Evolutionary conservation across 345 rosid genomes (phyloP), one percentile per base, ranked within the genome.

Genomic region (Citropsis articulata): DNA sequence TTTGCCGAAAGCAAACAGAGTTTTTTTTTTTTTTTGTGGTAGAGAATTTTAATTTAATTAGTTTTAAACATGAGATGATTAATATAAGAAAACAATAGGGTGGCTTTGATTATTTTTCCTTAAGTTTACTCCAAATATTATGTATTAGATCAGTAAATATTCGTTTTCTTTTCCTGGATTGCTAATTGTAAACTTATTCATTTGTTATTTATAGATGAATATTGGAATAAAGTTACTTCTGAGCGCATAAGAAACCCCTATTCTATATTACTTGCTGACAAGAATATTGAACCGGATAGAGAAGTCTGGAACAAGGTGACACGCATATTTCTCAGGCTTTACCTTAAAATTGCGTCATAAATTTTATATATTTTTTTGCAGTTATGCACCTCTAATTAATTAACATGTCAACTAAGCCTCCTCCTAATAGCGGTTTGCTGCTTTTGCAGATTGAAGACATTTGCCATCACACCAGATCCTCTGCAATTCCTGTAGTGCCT

Each of bases 271-370:
- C 90, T 96, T 78, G 99, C 98, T 30, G 99, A 96, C 84, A 96
- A 94, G 86, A 96, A 91, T 90, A 40, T 9, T 40, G 99, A 97
- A 77, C 98, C 98, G 68, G 92, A 96, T 82, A 97, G 91, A 85
- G 97, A 94, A 85, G 99, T 96, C 83, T 96, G 99, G 99, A 88
- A 86, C 81, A 97, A 90, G 97, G 98, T 93, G 85, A 82, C 10
- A 40, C 53, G 9, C 28, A 79, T 63, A 4, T 14, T 13, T 71
- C 9, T 14, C 28, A 73, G 35, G 10, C 33, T 48, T 10, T 36
- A 24, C 38, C 50, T 14, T 59, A 36, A 5, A 10, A 35, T 19
- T 22, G 55, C 21, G 9, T 73, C 6, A 62, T 42, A 36, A 75
- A 35, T 42, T 18, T 16, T 10, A 33, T 5, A 48, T 24, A n/a